Conservation (phyloP, 2,329 filamentous ascomycete species). For the Cryoendolithus antarcticus region DNA sequence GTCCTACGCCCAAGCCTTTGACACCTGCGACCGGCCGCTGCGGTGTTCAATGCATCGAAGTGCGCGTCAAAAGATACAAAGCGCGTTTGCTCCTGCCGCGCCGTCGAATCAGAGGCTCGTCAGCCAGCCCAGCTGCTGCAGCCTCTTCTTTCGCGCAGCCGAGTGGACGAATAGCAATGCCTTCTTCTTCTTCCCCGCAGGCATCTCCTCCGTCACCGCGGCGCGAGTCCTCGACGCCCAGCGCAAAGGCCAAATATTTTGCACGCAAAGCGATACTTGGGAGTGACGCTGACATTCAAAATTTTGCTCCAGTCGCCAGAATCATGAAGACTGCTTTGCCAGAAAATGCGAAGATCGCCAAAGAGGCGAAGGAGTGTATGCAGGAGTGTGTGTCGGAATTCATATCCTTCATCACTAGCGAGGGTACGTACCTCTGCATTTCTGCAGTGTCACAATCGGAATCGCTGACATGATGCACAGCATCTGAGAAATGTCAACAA, state of each 20-base stretch:
- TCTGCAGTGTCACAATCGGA: slow-evolving; percentile 4
- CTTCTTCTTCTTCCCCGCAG: slow-evolving; percentile 24
- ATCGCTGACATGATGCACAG: slow-evolving; percentile 34
- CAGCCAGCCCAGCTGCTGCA: slow-evolving; percentile 11
- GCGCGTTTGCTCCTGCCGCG: too few relatives aligned
- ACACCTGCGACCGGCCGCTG: too few relatives aligned
- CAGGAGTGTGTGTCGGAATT: slow-evolving; percentile 99
- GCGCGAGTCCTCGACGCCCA: slow-evolving; percentile 7
- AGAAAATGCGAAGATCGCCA: slow-evolving; percentile 91
- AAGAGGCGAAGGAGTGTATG: slow-evolving; percentile 99
- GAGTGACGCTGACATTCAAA: slow-evolving; percentile 85
- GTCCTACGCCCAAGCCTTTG: too few relatives aligned
- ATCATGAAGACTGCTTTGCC: slow-evolving; percentile 98
- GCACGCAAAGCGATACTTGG: slow-evolving; percentile 23
- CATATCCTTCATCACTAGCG: slow-evolving; percentile 98
- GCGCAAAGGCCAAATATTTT: slow-evolving; percentile 7
- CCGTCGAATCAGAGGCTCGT: too few relatives aligned
- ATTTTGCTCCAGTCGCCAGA: slow-evolving; percentile 89
- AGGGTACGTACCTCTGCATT: slow-evolving; percentile 52
- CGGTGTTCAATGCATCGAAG: too few relatives aligned
- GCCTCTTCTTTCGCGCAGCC: slow-evolving; percentile 18
- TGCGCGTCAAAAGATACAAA: too few relatives aligned
- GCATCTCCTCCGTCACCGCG: slow-evolving; percentile 12
- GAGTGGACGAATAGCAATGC: slow-evolving; percentile 28
- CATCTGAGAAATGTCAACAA: slow-evolving; percentile 97